These are phyloP conservation scores for Poronia punctata DNA, from an alignment of 495 filamentous ascomycete species.

Conservation along the genomic window DNA sequence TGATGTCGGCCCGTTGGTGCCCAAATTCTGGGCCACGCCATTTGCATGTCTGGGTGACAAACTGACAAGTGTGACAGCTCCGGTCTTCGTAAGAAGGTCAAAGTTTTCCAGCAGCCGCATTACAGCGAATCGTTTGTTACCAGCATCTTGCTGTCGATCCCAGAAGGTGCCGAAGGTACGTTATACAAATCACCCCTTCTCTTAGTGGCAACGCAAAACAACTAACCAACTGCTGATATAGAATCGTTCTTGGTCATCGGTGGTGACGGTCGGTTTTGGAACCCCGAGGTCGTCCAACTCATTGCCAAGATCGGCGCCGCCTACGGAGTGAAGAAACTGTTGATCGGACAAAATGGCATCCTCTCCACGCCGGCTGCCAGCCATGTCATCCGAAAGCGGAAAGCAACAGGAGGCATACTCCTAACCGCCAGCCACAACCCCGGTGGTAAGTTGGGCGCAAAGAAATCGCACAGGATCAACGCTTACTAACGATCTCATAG, in stretches of 20 bases:
- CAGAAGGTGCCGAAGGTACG: conserved; percentile 78
- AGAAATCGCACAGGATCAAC: background rate
- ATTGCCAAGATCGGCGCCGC: conserved; percentile 96
- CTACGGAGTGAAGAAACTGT: conserved; percentile 97
- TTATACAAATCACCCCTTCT: too few relatives aligned
- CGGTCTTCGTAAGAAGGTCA: conserved; percentile 97
- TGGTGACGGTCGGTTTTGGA: conserved; percentile 95
- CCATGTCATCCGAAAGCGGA: conserved; percentile 86
- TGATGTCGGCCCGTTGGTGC: background rate
- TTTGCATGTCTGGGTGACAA: too few relatives aligned
- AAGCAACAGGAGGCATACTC: conserved; percentile 92
- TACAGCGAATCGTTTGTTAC: conserved; percentile 95
- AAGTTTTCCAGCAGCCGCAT: conserved; percentile 88
- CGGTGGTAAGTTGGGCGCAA: conserved; percentile 59
- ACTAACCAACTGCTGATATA: conserved; percentile 4
- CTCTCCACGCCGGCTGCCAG: conserved; percentile 92
- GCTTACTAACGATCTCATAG: conserved; percentile 35
- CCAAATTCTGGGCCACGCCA: conserved; percentile 1
- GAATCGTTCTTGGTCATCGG: conserved; percentile 91
- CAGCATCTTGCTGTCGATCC: conserved; percentile 89
- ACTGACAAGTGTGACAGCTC: conserved; percentile 55
- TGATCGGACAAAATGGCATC: conserved; percentile 94
- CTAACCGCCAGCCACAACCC: conserved; percentile 98
- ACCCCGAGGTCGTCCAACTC: conserved; percentile 89
- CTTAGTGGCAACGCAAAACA: conserved; percentile 1